Conservation (phyloP, 768 basidiomycete species). For the Lyophyllum decastes region DNA sequence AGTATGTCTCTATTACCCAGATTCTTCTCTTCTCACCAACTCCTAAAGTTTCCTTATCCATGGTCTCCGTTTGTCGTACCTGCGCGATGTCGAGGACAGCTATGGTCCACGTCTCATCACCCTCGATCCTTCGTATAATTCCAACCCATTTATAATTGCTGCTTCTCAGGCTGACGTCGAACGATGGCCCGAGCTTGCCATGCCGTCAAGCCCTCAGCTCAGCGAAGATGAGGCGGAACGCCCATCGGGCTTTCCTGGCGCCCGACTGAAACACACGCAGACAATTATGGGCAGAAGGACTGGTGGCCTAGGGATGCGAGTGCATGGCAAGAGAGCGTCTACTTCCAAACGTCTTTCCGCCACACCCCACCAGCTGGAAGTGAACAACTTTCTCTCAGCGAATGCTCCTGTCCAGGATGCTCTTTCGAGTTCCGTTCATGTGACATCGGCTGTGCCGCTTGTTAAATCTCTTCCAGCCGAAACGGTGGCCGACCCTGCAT, state of each 20-base stretch:
- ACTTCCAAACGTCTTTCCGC: constrained; percentile 51
- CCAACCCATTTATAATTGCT: constrained; percentile 83
- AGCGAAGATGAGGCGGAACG: constrained; percentile 68
- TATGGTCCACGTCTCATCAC: constrained; percentile 83
- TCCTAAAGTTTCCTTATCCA: constrained; percentile 70
- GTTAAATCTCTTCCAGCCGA: constrained; percentile 16
- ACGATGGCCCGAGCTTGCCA: constrained; percentile 82
- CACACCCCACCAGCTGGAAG: constrained; percentile 32
- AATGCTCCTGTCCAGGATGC: constrained; percentile 35
- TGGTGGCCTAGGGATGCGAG: constrained; percentile 77
- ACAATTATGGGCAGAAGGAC: constrained; percentile 83
- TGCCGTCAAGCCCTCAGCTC: constrained; percentile 70
- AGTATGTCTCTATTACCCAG: constrained; percentile 34
- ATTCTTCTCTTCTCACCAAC: neutral
- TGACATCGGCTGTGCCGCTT: constrained; percentile 25
- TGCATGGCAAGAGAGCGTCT: constrained; percentile 62
- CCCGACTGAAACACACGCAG: constrained; percentile 75
- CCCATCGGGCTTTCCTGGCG: constrained; percentile 50
- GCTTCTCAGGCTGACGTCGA: constrained; percentile 77
- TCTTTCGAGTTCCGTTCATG: constrained; percentile 28
- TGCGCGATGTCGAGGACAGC: constrained; percentile 87
- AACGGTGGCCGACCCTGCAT: constrained; percentile 18
- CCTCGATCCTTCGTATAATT: constrained; percentile 71
- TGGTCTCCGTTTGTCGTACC: constrained; percentile 78
- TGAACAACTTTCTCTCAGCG: constrained; percentile 35